These are phyloP conservation scores for Melaleuca alternifolia DNA, from an alignment of 345 rosid species.

Conservation along the genomic window DNA sequence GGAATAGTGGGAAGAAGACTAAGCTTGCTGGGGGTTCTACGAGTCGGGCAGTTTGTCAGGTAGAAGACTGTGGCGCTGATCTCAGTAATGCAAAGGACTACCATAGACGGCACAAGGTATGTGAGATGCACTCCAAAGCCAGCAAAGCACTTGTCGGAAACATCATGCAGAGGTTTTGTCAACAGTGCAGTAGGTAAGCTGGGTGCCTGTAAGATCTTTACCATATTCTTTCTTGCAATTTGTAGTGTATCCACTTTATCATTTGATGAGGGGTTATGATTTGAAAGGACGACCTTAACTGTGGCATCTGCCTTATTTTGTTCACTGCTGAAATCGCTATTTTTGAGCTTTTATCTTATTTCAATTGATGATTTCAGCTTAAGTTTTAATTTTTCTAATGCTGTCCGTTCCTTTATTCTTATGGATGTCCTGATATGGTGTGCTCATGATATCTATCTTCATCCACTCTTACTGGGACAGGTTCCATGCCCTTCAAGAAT, in stretches of 20 bases:
- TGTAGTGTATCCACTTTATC: not conserved
- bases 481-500: slow-evolving; percentile 96
- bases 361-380: not conserved
- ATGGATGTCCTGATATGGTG: not conserved
- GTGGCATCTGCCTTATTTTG: not conserved
- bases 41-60: slow-evolving; percentile 80
- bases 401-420: not conserved
- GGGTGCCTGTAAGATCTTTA: not conserved
- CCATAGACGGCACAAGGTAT: slow-evolving; percentile 93
- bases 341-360: not conserved
- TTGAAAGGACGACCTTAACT: not conserved
- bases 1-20: slow-evolving; percentile 57
- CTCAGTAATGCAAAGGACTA: slow-evolving; percentile 90
- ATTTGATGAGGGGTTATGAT: not conserved
- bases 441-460: not conserved
- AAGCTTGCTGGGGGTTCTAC: slow-evolving; percentile 46
- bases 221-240: not conserved
- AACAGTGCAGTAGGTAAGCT: slow-evolving; percentile 95
- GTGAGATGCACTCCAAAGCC: slow-evolving; percentile 95
- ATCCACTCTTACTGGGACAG: slow-evolving; percentile 21
- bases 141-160: slow-evolving; percentile 77
- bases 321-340: not conserved
- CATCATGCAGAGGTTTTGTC: slow-evolving; percentile 96
- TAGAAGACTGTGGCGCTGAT: slow-evolving; percentile 90
- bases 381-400: not conserved